A percentile compares a stretch with the other conserved stretches of the same genome.
Evolutionary conservation across 345 rosid genomes (phyloP).

Genomic region (Eucalyptus caleyi): DNA sequence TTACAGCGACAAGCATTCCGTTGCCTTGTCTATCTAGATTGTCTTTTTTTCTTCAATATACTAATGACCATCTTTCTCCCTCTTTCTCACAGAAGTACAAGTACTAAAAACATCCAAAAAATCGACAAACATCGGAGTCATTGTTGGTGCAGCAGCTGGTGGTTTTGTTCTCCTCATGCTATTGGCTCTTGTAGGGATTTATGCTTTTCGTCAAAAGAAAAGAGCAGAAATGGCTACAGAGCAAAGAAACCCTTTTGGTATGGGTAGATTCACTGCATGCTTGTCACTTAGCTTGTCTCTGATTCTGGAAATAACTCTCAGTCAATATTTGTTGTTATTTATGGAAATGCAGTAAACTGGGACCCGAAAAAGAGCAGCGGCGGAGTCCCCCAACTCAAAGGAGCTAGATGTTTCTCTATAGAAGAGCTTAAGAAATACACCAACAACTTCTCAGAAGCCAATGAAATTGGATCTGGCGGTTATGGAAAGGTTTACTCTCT

Average conservation of each 20-base stretch:
- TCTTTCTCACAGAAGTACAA: background rate
- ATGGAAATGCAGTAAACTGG: slow-evolving; percentile 54
- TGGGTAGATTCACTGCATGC: background rate
- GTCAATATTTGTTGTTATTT: background rate
- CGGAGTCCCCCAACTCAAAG: slow-evolving; percentile 60
- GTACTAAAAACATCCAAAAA: slow-evolving; percentile 4
- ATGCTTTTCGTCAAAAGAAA: slow-evolving; percentile 58
- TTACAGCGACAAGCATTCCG: background rate
- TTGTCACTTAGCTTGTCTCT: background rate
- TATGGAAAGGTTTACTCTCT: slow-evolving; percentile 61
- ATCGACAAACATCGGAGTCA: slow-evolving; percentile 30
- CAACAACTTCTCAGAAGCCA: slow-evolving; percentile 58
- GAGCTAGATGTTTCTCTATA: slow-evolving; percentile 61
- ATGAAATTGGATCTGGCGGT: slow-evolving; percentile 75
- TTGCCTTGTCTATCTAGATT: background rate
- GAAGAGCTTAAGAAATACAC: slow-evolving; percentile 68
- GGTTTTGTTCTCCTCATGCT: slow-evolving; percentile 35
- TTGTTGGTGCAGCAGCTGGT: slow-evolving; percentile 66
- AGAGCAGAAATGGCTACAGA: slow-evolving; percentile 57
- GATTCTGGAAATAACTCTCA: background rate
- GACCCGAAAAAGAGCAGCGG: slow-evolving; percentile 37
- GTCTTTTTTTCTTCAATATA: background rate
- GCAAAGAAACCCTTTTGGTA: slow-evolving; percentile 70
- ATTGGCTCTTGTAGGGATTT: slow-evolving; percentile 49
- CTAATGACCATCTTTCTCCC: background rate